phyloP scores from a whole-genome alignment of 1,139 yeast genomes.

The Geotrichum aggregatum region DNA sequence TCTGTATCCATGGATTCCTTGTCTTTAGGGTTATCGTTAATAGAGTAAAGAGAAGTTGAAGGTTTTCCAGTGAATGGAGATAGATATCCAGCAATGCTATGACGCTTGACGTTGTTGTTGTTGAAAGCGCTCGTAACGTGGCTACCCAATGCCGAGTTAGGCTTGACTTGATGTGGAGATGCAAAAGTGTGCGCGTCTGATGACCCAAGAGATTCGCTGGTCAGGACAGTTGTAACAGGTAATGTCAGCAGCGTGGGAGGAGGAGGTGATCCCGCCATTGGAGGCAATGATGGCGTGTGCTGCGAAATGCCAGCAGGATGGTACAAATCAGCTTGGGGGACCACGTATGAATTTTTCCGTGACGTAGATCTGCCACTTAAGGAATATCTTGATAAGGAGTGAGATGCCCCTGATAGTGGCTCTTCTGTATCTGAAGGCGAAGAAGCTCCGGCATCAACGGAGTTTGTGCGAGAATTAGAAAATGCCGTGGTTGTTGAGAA shows the following conservation, averaged over 20 bases:
- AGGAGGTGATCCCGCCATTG: slow-evolving; percentile 9
- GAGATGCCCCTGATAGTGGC: slow-evolving; percentile 28
- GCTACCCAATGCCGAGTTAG: slow-evolving; percentile 1
- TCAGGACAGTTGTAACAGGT: neutral
- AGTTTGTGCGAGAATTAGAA: slow-evolving; percentile 19
- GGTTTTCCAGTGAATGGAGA: neutral
- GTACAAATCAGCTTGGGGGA: slow-evolving; percentile 22
- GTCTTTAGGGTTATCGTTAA: neutral
- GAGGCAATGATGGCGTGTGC: slow-evolving; percentile 13
- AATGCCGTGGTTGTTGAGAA: slow-evolving; percentile 18
- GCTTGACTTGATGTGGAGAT: neutral
- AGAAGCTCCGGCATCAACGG: slow-evolving; percentile 22
- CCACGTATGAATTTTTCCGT: slow-evolving; percentile 32
- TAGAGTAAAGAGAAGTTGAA: neutral
- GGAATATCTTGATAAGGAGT: slow-evolving; percentile 34
- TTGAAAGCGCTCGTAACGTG: neutral
- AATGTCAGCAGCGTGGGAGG: slow-evolving; percentile 9
- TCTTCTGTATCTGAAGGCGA: slow-evolving; percentile 35
- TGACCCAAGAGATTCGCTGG: neutral
- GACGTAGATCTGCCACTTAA: slow-evolving; percentile 27
- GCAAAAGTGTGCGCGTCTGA: neutral
- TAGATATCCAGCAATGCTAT: slow-evolving; percentile 4
- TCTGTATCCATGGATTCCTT: neutral
- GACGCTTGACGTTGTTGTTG: neutral
- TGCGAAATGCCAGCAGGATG: neutral